Conservation (phyloP, 2,329 filamentous ascomycete genomes). For the Mollisiaceae sp. region DNA sequence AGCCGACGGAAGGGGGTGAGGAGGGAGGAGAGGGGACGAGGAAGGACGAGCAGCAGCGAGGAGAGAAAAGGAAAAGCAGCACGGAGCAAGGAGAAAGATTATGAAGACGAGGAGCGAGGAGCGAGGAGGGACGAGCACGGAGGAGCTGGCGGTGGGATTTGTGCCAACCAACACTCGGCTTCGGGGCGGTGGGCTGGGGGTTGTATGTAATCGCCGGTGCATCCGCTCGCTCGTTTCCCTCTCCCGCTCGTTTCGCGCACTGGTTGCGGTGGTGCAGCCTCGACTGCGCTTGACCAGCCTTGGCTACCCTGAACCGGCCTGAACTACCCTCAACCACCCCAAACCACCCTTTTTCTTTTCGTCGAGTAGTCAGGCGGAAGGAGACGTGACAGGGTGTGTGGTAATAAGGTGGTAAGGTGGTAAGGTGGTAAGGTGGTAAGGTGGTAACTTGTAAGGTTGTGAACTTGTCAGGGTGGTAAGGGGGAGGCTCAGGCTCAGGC, state of each 20-base stretch:
- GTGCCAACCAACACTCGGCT: background rate
- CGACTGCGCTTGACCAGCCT: no score
- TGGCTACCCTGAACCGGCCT: no score
- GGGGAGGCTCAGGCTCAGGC: conserved; percentile 5
- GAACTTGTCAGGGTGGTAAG: no score
- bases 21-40: conserved; percentile 1
- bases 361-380: background rate
- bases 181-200: background rate
- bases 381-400: background rate
- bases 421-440: no score
- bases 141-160: background rate
- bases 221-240: conserved; percentile 12
- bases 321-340: no score
- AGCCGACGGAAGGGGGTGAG: background rate
- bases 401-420: no score
- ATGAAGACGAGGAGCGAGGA: conserved; percentile 11
- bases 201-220: conserved; percentile 20
- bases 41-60: background rate
- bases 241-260: no score
- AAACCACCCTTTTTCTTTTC: conserved; percentile 1
- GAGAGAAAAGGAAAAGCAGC: background rate
- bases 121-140: background rate
- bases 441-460: no score
- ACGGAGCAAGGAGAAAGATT: conserved; percentile 13
- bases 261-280: no score